phyloP scores from a whole-genome alignment of 768 basidiomycete genomes.

The Agaricus blazei region DNA sequence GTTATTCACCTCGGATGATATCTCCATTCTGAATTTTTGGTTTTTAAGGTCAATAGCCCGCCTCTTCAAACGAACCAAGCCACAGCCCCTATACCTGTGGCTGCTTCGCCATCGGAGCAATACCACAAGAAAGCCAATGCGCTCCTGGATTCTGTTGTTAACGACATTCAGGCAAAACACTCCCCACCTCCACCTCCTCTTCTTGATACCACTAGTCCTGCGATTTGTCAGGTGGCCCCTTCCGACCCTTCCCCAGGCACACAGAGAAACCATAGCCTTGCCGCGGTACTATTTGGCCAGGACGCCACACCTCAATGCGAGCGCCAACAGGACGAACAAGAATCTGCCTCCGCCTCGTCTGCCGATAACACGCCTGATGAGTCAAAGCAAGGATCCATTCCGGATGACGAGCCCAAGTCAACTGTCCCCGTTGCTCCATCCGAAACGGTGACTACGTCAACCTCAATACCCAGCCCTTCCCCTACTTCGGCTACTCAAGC shows the following conservation, averaged over 20 bases:
- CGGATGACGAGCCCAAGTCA: background rate
- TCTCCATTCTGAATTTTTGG: slow-evolving; percentile 10
- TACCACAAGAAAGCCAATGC: slow-evolving; percentile 53
- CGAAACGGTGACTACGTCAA: slow-evolving; percentile 10
- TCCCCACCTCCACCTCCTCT: slow-evolving; percentile 19
- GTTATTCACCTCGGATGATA: slow-evolving; percentile 11
- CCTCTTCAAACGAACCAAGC: slow-evolving; percentile 39
- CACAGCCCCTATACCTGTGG: slow-evolving; percentile 17
- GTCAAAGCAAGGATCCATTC: background rate
- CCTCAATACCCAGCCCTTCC: slow-evolving; percentile 18
- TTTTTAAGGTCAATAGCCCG: slow-evolving; percentile 53
- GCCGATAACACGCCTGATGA: background rate
- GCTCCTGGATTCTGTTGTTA: slow-evolving; percentile 58
- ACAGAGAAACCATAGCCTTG: slow-evolving; percentile 69
- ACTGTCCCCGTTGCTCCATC: background rate
- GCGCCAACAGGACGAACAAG: slow-evolving; percentile 15
- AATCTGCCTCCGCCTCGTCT: background rate
- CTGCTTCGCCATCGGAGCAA: slow-evolving; percentile 39
- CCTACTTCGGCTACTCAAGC: slow-evolving; percentile 23
- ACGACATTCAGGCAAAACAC: slow-evolving; percentile 38
- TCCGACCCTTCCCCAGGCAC: slow-evolving; percentile 27
- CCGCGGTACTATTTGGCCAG: slow-evolving; percentile 67
- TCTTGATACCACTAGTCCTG: slow-evolving; percentile 15
- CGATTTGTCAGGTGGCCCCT: slow-evolving; percentile 13
- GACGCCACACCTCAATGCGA: slow-evolving; percentile 13